These are phyloP conservation scores for Scleroderma bovista DNA, from an alignment of 768 basidiomycete genomes.

Conservation along the genomic window DNA sequence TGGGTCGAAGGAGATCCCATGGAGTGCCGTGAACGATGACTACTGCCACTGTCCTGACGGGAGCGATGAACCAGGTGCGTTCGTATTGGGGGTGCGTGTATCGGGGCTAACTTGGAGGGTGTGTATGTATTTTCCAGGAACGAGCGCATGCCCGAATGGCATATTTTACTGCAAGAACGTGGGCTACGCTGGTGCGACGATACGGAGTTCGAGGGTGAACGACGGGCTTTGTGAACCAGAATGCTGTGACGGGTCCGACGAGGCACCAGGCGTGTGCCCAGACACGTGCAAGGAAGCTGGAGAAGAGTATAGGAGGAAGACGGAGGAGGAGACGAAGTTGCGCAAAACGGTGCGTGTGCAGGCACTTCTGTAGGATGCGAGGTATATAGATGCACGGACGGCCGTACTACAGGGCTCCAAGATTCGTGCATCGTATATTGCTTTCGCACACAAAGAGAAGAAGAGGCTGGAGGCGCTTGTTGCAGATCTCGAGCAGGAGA, in stretches of 20 bases:
- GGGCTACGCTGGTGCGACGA: conserved; percentile 78
- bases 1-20: conserved; percentile 71
- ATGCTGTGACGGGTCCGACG: conserved; percentile 97
- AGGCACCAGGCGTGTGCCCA: conserved; percentile 71
- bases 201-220: conserved; percentile 78
- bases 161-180: conserved; percentile 82
- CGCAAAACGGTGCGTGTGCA: conserved; percentile 62
- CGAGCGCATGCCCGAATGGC: conserved; percentile 73
- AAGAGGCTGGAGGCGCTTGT: conserved; percentile 67
- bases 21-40: conserved; percentile 86
- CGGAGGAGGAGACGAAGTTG: conserved; percentile 71
- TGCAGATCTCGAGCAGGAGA: conserved; percentile 47
- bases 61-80: conserved; percentile 87
- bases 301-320: conserved; percentile 56
- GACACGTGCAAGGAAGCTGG: conserved; percentile 77
- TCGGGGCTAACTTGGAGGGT: neutral
- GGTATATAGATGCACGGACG: neutral
- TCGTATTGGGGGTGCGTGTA: neutral
- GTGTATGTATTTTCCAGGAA: conserved; percentile 45
- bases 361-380: neutral
- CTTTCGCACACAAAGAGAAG: conserved; percentile 87
- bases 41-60: conserved; percentile 93
- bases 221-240: conserved; percentile 92
- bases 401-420: conserved; percentile 65
- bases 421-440: conserved; percentile 83